Evolutionary conservation across 257 asterid species (phyloP), one percentile per base, ranked within the genome.

Genomic region (Linaria vulgaris): DNA sequence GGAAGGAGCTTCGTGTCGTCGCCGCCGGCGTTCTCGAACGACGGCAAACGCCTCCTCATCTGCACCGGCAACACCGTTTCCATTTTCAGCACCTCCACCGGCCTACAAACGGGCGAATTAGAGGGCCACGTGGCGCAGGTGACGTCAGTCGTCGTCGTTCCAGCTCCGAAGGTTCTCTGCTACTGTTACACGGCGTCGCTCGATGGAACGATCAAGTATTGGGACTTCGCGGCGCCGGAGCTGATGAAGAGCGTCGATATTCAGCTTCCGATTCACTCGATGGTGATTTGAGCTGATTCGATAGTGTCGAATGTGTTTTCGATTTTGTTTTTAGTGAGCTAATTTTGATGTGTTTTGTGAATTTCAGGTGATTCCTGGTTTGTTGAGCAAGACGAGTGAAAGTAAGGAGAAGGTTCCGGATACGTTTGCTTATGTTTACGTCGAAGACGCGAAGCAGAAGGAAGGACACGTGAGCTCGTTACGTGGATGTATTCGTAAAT

Each of bases 1-100:
- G 99, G 99, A 63, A 85, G 66, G 74, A 90, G 83, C 72, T 83
- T 83, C 65, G 86, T 90, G 47, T 77, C 88, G 31, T 80, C 95
- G 47, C 84, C 85, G 73, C 97, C 99, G 59, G 88, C 90, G n/a
- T 94, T 94, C 76, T 89, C 99, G 0, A 94, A 90, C 70, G 97
- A 90, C 56, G 85, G 83, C 41, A 78, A 76, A 75, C 83, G 86
- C 9, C 82, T 94, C 16, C 95, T 94, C 22, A 80, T 90, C 17
- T 94, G 99, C 83, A 83, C 96, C 19, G 94, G 96, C 43, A 79
- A 82, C 81, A 81, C 86, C 17, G 90, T 94, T 61, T 89, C 99
- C 49, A 74, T 92, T 30, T 87, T 85, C 83, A 92, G 97, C 85
- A 80, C 96, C 66, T 85, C 94, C 68, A 92, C 99, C 24, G 96